A percentile compares a stretch with the other conserved stretches of the same genome.
phyloP scores from a whole-genome alignment of 2,329 filamentous ascomycete genomes.

The Aspergillus neoniger region DNA sequence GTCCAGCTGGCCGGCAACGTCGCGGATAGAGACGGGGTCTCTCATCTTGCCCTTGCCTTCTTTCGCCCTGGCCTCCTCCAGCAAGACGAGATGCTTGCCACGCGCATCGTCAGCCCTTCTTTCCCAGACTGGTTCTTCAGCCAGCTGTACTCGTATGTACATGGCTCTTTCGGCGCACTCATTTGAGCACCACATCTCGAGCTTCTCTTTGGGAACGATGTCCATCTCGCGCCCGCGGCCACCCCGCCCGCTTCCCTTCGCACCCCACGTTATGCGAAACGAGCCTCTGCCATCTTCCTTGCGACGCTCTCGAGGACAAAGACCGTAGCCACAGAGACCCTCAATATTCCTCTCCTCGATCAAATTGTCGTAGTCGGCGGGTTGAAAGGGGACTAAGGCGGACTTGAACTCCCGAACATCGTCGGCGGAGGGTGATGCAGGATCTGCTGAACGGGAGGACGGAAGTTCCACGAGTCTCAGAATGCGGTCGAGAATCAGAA shows the following conservation, averaged over 20 bases:
- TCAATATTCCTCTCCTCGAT: slow-evolving; percentile 87
- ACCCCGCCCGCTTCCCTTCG: slow-evolving; percentile 49
- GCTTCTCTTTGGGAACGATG: slow-evolving; percentile 69
- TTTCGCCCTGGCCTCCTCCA: slow-evolving; percentile 60
- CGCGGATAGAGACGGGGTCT: slow-evolving; percentile 18
- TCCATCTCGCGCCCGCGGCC: slow-evolving; percentile 56
- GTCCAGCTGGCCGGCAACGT: slow-evolving; percentile 32
- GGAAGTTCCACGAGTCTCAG: slow-evolving; percentile 70
- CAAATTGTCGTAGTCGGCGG: slow-evolving; percentile 84
- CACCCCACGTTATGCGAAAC: slow-evolving; percentile 66
- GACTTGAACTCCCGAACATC: slow-evolving; percentile 68
- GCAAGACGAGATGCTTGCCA: slow-evolving; percentile 59
- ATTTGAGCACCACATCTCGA: slow-evolving; percentile 85
- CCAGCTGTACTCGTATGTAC: slow-evolving; percentile 86
- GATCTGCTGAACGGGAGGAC: slow-evolving; percentile 52
- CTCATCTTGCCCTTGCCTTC: slow-evolving; percentile 24
- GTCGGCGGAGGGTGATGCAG: slow-evolving; percentile 55
- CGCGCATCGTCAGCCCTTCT: slow-evolving; percentile 56
- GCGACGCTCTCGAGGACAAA: slow-evolving; percentile 70
- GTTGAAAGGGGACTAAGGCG: slow-evolving; percentile 73
- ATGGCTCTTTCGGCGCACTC: slow-evolving; percentile 76
- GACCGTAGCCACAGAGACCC: slow-evolving; percentile 76
- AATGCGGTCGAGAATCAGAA: slow-evolving; percentile 70
- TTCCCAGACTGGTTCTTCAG: slow-evolving; percentile 83
- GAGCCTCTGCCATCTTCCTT: slow-evolving; percentile 60